Conservation (phyloP, 83 land plant species). For the Thuja plicata region DNA sequence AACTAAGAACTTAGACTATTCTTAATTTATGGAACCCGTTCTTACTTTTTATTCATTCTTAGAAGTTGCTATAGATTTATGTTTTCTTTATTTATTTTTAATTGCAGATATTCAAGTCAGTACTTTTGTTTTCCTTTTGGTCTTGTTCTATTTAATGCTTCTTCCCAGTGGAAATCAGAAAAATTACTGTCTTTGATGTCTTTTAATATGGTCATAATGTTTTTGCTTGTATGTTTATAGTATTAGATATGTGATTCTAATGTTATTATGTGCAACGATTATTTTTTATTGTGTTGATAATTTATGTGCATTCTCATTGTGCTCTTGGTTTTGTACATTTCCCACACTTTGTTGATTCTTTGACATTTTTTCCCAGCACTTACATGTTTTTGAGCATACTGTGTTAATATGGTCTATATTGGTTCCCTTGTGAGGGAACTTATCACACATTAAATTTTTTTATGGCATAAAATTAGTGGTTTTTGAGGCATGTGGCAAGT, state of each 20-base stretch:
- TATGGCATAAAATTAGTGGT: background rate
- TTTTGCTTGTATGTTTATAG: no score
- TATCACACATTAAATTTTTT: slow-evolving; percentile 4
- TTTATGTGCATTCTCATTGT: background rate
- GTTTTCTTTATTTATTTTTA: no score
- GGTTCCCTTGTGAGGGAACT: background rate
- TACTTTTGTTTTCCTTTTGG: background rate
- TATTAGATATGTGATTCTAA: background rate
- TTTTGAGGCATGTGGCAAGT: background rate
- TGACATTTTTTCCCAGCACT: background rate
- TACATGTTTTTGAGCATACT: background rate
- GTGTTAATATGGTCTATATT: background rate
- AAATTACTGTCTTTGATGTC: background rate
- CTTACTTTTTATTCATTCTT: no score
- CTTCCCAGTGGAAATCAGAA: background rate
- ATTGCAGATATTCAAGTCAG: background rate
- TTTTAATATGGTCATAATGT: no score
- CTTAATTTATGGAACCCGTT: no score
- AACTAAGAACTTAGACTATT: no score
- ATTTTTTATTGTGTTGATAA: background rate
- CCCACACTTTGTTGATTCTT: no score
- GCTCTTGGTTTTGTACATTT: no score
- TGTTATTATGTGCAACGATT: background rate
- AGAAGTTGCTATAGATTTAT: no score
- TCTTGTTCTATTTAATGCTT: no score